Evolutionary conservation across 257 asterid genomes (phyloP).

Genomic region (Petrea volubilis): DNA sequence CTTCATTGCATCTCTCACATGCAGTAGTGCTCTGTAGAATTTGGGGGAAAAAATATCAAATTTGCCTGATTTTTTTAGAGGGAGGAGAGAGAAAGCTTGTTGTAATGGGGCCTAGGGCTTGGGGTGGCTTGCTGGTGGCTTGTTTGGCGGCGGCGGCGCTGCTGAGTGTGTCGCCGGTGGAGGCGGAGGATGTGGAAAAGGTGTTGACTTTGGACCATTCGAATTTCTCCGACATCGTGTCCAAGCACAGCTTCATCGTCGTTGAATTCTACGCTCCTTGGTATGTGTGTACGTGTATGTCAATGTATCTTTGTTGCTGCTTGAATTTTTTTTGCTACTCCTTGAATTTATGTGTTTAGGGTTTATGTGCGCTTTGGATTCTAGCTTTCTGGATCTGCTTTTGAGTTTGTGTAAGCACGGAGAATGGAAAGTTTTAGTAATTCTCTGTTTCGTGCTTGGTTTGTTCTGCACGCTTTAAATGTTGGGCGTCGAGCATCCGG

Average conservation of each 20-base stretch:
- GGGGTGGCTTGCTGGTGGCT: slow-evolving; percentile 32
- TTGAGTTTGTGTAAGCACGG: not conserved
- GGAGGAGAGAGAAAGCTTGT: not conserved
- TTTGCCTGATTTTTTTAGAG: too few relatives aligned
- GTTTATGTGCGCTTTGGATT: not conserved
- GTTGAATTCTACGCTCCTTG: slow-evolving; percentile 85
- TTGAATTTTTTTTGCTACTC: too few relatives aligned
- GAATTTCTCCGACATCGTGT: slow-evolving; percentile 53
- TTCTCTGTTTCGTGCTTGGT: not conserved
- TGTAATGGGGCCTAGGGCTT: slow-evolving; percentile 44
- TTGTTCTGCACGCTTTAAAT: slow-evolving; percentile 8
- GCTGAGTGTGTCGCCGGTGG: slow-evolving; percentile 33
- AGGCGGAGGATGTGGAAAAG: slow-evolving; percentile 49
- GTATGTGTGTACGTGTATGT: slow-evolving; percentile 27
- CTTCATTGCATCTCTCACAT: slow-evolving; percentile 23
- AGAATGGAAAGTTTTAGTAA: not conserved
- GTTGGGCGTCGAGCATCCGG: slow-evolving; percentile 1
- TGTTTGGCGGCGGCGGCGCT: slow-evolving; percentile 23
- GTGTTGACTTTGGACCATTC: slow-evolving; percentile 69
- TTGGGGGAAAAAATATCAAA: slow-evolving; percentile 16
- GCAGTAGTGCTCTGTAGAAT: slow-evolving; percentile 27
- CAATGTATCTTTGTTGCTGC: not conserved
- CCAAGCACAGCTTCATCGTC: slow-evolving; percentile 61
- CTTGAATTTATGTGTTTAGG: too few relatives aligned
- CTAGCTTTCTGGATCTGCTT: slow-evolving; percentile 17